phyloP scores from a whole-genome alignment of 331 rosid genomes.

The Cydonia oblonga region DNA sequence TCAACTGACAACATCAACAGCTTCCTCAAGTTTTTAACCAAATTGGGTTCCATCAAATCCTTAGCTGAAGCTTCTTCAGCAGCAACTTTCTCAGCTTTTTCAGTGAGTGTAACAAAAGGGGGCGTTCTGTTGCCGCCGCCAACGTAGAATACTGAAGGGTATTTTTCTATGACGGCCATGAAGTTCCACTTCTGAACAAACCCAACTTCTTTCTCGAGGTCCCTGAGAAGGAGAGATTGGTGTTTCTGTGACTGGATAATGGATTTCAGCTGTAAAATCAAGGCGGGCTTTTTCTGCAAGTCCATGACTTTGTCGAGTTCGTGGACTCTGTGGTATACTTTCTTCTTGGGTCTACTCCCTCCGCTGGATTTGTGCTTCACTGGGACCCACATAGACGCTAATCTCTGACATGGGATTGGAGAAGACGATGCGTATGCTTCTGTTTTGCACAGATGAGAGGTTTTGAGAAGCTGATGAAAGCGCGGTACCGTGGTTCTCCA shows the following conservation, averaged over 20 bases:
- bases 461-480: background rate
- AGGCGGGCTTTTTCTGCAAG: constrained; percentile 61
- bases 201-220: constrained; percentile 83
- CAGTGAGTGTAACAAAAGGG: constrained; percentile 51
- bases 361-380: constrained; percentile 50
- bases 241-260: constrained; percentile 50
- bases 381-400: constrained; percentile 15
- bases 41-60: constrained; percentile 50
- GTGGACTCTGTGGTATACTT: constrained; percentile 47
- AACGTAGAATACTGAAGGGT: constrained; percentile 55
- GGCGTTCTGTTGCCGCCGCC: constrained; percentile 37
- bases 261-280: constrained; percentile 50
- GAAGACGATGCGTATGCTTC: background rate
- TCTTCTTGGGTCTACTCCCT: constrained; percentile 73
- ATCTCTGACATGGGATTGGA: background rate
- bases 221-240: constrained; percentile 37
- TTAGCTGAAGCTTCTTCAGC: constrained; percentile 38
- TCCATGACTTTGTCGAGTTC: constrained; percentile 74
- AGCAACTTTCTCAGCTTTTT: constrained; percentile 49
- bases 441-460: background rate
- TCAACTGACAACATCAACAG: constrained; percentile 71
- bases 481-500: background rate
- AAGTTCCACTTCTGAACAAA: constrained; percentile 84
- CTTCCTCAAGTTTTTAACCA: constrained; percentile 57
- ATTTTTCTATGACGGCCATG: constrained; percentile 58